These are phyloP conservation scores for Entomortierella lignicola DNA, from an alignment of 192 early-diverging fungal species.

Conservation along the genomic window DNA sequence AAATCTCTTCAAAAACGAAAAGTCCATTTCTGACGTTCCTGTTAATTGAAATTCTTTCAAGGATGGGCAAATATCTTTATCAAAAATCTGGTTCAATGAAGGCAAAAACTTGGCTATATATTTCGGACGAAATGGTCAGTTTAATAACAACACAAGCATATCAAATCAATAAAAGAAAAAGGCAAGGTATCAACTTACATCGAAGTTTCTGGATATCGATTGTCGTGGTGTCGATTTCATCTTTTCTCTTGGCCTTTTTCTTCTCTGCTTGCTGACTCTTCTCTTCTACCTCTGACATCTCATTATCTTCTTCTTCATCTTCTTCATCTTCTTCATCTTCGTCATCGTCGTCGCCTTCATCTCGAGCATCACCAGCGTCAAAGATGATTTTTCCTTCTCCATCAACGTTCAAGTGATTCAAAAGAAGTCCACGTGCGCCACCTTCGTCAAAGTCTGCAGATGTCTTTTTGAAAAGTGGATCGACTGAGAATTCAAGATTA, in stretches of 20 bases:
- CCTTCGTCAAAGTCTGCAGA: slow-evolving; percentile 98
- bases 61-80: slow-evolving; percentile 74
- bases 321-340: slow-evolving; percentile 56
- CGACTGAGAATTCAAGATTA: slow-evolving; percentile 92
- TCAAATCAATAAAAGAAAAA: background rate
- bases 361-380: slow-evolving; percentile 87
- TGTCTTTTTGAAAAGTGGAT: slow-evolving; percentile 98
- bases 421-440: slow-evolving; percentile 88
- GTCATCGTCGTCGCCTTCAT: slow-evolving; percentile 55
- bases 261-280: slow-evolving; percentile 10
- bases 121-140: too few relatives aligned
- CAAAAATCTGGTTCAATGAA: slow-evolving; percentile 54
- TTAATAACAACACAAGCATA: too few relatives aligned
- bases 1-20: slow-evolving; percentile 65
- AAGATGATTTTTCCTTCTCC: slow-evolving; percentile 91
- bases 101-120: slow-evolving; percentile 59
- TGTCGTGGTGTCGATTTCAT: slow-evolving; percentile 13
- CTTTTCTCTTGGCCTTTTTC: slow-evolving; percentile 22
- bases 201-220: slow-evolving; percentile 46
- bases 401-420: slow-evolving; percentile 89
- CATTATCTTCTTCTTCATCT: slow-evolving; percentile 24
- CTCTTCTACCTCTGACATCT: slow-evolving; percentile 13
- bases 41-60: slow-evolving; percentile 79
- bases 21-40: slow-evolving; percentile 67
- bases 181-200: background rate